Base-by-base conservation (phyloP, 768 basidiomycete species). In the Termitomyces sp. region DNA sequence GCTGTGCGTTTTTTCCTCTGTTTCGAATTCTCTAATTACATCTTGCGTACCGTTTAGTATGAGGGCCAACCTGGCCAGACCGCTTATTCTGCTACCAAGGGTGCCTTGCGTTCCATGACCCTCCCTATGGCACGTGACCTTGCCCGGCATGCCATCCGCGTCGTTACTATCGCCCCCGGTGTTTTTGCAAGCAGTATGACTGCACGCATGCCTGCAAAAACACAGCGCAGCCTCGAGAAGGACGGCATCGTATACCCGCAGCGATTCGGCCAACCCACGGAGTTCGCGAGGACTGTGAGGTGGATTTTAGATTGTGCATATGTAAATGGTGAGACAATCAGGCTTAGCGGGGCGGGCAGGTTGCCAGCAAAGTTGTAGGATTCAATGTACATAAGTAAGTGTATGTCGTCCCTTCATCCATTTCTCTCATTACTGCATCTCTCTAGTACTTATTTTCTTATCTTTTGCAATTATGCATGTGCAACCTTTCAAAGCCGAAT, bases 121-220 rank as follows among this genome's bases (percentile, higher is more conserved):
- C 74, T 86, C 7, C 85, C 84, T 1, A 78, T 85, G 76, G 81
- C 85, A 7, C 76, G 84, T 38, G 85, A 86, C 63, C 74, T 86
- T 8, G 72, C 78, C 0, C 71, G 79, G 10, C 76, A 83, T 60
- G 78, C 75, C 48, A 68, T 82, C 22, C 78, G 82, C 56, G 84
- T 84, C 33, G 78, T 84, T 35, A 76, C 81, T 26, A 72, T 86
- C 59, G 85, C 84, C 0, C 83, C 85, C 0, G 81, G 80, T 2
- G 74, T 77, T 2, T 85, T 87, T 66, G 69, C 70, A 11, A 81
- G 45, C 45, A 47, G 14, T 26, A 47, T 56, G 35, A 48, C 47
- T 16, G 55, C 36, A 11, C 38, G 6, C 14, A 47, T 56, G 28
- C 47, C 47, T 3, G 5, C 28, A 10, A 56, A 24, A 30, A 38